phyloP scores from a whole-genome alignment of 2,329 filamentous ascomycete genomes.

The Zasmidium citrigriseum region DNA sequence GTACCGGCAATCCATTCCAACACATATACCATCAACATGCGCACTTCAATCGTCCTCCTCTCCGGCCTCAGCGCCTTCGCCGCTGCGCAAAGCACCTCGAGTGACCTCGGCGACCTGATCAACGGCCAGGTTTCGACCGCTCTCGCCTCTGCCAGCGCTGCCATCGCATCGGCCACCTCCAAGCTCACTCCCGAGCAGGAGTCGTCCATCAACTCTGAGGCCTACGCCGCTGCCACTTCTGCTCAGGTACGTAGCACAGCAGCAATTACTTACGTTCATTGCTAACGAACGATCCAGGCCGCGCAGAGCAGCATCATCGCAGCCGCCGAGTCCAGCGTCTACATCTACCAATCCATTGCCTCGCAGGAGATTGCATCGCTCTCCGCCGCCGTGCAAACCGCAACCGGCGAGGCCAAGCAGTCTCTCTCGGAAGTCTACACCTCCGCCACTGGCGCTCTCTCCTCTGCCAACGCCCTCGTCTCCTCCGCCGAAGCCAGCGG shows the following conservation, averaged over 20 bases:
- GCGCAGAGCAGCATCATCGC: constrained; percentile 14
- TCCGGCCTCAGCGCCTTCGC: constrained; percentile 24
- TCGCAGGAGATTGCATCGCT: constrained; percentile 12
- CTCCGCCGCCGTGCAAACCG: constrained; percentile 9
- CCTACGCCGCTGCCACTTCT: constrained; percentile 12
- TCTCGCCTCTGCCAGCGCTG: constrained; percentile 14
- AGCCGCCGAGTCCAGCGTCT: constrained; percentile 15
- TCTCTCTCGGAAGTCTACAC: constrained; percentile 6
- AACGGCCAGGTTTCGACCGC: constrained; percentile 5
- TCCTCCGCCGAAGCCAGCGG: constrained; percentile 1
- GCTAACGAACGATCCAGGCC: constrained; percentile 10
- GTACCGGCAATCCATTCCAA: not conserved
- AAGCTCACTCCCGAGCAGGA: constrained; percentile 13
- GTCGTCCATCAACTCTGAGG: constrained; percentile 19
- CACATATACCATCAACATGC: constrained; percentile 19
- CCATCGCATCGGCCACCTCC: constrained; percentile 10
- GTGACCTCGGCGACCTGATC: not conserved
- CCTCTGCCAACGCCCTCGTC: constrained; percentile 7
- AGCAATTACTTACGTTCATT: not conserved
- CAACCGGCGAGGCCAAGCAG: constrained; percentile 11
- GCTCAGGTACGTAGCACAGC: constrained; percentile 12
- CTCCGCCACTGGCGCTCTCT: constrained; percentile 9
- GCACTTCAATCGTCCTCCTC: constrained; percentile 23
- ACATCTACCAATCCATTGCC: constrained; percentile 11
- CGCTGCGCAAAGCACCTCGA: constrained; percentile 16